A percentile compares a stretch with the other conserved stretches of the same genome.
Evolutionary conservation across 352 stramenopile genomes (phyloP).

Genomic region (Aphanomyces astaci): DNA sequence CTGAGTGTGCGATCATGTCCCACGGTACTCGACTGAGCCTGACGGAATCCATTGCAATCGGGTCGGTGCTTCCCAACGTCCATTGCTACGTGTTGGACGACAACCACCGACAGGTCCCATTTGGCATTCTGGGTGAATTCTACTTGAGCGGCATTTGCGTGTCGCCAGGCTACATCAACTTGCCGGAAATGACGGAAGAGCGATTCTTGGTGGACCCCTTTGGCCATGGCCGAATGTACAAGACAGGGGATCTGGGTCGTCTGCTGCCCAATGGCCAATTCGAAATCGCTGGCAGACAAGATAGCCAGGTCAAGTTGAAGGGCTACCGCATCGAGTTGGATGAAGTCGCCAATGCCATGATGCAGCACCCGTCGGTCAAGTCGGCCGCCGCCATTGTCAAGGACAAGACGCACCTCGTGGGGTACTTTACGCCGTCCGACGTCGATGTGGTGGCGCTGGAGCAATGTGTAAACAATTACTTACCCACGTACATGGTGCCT

Average conservation of each 20-base stretch:
- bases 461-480: conserved; percentile 60
- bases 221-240: conserved; percentile 80
- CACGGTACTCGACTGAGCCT: background rate
- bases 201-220: conserved; percentile 68
- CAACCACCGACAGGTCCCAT: conserved; percentile 43
- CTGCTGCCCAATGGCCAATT: conserved; percentile 87
- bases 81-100: conserved; percentile 72
- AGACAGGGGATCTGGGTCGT: conserved; percentile 86
- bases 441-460: conserved; percentile 60
- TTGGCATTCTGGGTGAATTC: conserved; percentile 66
- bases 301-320: conserved; percentile 95
- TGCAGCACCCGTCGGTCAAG: conserved; percentile 73
- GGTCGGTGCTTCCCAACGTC: conserved; percentile 55
- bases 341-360: conserved; percentile 86
- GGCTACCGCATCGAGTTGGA: conserved; percentile 92
- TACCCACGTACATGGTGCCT: conserved; percentile 77
- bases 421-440: conserved; percentile 81
- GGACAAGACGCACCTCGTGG: conserved; percentile 88
- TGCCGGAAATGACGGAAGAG: conserved; percentile 67
- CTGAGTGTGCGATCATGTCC: background rate
- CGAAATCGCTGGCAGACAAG: conserved; percentile 89
- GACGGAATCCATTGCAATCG: conserved; percentile 40
- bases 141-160: conserved; percentile 83
- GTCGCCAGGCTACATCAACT: conserved; percentile 75
- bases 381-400: conserved; percentile 88